Percentiles rank a stretch among this genome's conserved stretches.
Evolutionary conservation across 2,329 filamentous ascomycete species (phyloP).

Genomic region (Chaetomium globosum): DNA sequence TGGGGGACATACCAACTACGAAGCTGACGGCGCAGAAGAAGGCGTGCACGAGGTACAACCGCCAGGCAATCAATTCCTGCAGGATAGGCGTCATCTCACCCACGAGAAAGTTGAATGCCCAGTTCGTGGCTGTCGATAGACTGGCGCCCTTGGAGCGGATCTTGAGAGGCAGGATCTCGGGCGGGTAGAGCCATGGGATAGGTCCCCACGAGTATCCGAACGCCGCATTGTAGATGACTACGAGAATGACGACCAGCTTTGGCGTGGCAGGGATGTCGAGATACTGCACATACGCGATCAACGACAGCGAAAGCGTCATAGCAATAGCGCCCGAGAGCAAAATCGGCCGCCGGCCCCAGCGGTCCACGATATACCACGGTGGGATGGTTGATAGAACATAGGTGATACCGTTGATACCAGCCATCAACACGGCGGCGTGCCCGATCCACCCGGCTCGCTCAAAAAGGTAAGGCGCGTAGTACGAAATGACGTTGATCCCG

Average conservation of each 20-base stretch:
- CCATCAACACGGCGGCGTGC: conserved; percentile 91
- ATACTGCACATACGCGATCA: conserved; percentile 94
- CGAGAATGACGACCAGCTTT: conserved; percentile 84
- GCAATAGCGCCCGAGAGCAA: conserved; percentile 84
- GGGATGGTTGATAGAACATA: conserved; percentile 92
- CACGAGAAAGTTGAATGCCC: conserved; percentile 98
- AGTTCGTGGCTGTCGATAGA: conserved; percentile 93
- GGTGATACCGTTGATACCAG: conserved; percentile 87
- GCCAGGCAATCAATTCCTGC: conserved; percentile 90
- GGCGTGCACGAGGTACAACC: conserved; percentile 90
- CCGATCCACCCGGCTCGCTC: conserved; percentile 96
- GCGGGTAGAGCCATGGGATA: conserved; percentile 96
- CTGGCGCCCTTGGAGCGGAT: conserved; percentile 97
- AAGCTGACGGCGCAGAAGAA: conserved; percentile 97
- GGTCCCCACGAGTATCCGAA: conserved; percentile 96
- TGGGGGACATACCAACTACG: conserved; percentile 77
- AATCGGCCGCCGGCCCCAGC: conserved; percentile 85
- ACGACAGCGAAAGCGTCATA: conserved; percentile 84
- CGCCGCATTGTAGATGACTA: conserved; percentile 97
- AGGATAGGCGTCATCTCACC: conserved; percentile 93
- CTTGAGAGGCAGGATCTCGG: conserved; percentile 95
- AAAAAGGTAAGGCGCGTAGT: conserved; percentile 95
- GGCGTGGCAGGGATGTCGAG: conserved; percentile 79
- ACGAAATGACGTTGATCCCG: conserved; percentile 99
- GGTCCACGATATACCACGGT: conserved; percentile 95